These are phyloP conservation scores for Hyphopichia pseudoburtonii DNA, from an alignment of 1,139 yeast species.

Conservation along the genomic window DNA sequence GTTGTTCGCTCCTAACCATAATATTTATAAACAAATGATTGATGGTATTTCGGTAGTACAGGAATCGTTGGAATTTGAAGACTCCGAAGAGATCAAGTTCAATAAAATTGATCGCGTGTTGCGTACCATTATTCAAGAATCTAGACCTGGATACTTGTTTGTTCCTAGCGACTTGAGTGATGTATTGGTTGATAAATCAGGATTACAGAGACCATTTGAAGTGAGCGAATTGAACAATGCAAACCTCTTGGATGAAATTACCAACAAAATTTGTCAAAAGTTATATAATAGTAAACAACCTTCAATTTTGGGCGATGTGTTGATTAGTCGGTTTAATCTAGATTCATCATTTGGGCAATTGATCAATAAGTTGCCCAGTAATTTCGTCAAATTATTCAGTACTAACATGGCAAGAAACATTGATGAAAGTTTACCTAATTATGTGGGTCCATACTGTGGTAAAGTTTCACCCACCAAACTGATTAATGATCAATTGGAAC, in stretches of 20 bases:
- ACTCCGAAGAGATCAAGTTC: constrained; percentile 47
- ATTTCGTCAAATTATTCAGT: constrained; percentile 29
- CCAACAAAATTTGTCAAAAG: constrained; percentile 45
- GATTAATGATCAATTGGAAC: constrained; percentile 26
- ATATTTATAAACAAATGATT: constrained; percentile 62
- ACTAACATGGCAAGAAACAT: constrained; percentile 52
- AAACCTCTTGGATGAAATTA: constrained; percentile 35
- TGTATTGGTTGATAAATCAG: constrained; percentile 40
- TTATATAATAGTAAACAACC: constrained; percentile 58
- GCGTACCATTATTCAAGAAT: constrained; percentile 49
- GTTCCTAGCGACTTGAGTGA: constrained; percentile 71
- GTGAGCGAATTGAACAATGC: constrained; percentile 21
- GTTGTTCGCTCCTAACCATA: constrained; percentile 54
- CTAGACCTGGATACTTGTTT: constrained; percentile 79
- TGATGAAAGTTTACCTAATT: constrained; percentile 59
- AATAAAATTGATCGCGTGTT: constrained; percentile 62
- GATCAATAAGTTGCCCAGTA: constrained; percentile 34
- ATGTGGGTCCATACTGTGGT: constrained; percentile 68
- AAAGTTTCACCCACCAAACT: constrained; percentile 20
- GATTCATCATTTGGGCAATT: constrained; percentile 43
- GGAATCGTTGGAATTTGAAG: constrained; percentile 53
- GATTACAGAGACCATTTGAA: constrained; percentile 25
- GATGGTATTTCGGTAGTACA: constrained; percentile 57
- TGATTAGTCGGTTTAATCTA: constrained; percentile 56
- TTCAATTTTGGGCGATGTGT: constrained; percentile 63